Evolutionary conservation across 1,284 basidiomycete genomes (phyloP), one percentile per base, ranked within the genome.

Genomic region (Pseudozyma hubeiensis): DNA sequence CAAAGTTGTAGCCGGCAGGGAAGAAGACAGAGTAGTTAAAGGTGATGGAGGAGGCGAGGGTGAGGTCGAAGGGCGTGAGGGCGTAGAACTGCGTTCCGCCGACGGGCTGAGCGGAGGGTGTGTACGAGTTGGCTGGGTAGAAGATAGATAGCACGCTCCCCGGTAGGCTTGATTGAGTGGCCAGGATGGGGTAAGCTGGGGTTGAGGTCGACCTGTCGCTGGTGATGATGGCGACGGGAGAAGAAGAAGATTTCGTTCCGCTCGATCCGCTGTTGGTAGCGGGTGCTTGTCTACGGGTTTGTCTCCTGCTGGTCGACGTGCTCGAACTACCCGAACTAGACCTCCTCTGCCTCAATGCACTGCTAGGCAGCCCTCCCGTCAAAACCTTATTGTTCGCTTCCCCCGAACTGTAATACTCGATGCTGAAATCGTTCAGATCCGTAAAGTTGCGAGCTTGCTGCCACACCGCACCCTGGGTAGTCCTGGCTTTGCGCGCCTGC

Each of bases 391-490:
- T n/a, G 11, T 70, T 70, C 5, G 37, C 51, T n/a, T 58, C 43
- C 1, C 62, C 67, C 1, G 29, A 39, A 2, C 52, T 56, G 40
- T 61, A 60, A 24, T 64, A 53, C 11, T 46, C 31, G 47, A 70
- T 64, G 7, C 53, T 29, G 4, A 70, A 56, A 13, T 64, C 58
- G 49, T 49, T 13, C 10, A 70, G 30, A 31, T 53, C 29, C 5
- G 4, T 41, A 29, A 64, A 70, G 3, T 40, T 33, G 10, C 1
- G 3, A 7, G 16, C 13, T 24, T 60, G 57, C 39, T 9, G 10
- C 57, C 64, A 56, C 86, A 87, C 11, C 83, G 87, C n/a, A 88
- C 90, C 50, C 91, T 54, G 7, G 9, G 39, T 54, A 4, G 64
- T 56, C 7, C 17, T 16, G 6, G 37, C 29, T 10, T 11, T 7